These are phyloP conservation scores for Solanum pinnatisectum DNA, from an alignment of 257 asterid genomes.

Conservation along the genomic window DNA sequence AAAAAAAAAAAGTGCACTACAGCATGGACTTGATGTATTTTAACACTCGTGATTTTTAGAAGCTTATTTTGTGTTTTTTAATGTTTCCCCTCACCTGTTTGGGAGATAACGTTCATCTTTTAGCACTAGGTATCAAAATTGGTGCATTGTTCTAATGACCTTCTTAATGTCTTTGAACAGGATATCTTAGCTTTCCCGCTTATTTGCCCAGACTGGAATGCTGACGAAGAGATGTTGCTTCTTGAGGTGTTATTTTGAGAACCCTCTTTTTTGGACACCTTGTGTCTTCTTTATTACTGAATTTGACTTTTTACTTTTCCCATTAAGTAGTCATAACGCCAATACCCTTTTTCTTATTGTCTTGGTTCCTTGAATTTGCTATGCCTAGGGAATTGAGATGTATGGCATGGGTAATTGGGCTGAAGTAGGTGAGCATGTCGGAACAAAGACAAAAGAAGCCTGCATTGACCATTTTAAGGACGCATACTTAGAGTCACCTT, in stretches of 20 bases:
- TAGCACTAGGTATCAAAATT: not conserved
- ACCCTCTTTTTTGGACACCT: not conserved
- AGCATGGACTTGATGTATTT: not conserved
- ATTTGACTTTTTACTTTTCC: not conserved
- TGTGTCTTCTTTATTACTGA: not conserved
- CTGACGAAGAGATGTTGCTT: constrained; percentile 88
- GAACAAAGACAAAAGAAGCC: constrained; percentile 66
- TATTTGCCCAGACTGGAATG: constrained; percentile 83
- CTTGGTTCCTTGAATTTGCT: constrained; percentile 8
- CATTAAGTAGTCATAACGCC: not conserved
- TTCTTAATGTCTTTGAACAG: constrained; percentile 29
- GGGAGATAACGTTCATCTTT: not conserved
- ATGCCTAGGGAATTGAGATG: constrained; percentile 69
- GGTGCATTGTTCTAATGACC: constrained; percentile 2
- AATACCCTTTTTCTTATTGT: not conserved
- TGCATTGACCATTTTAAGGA: constrained; percentile 68
- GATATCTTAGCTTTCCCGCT: constrained; percentile 67
- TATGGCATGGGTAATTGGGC: constrained; percentile 94
- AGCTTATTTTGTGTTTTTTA: not conserved
- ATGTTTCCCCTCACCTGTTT: not conserved
- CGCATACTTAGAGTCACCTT: constrained; percentile 72
- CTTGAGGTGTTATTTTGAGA: constrained; percentile 46
- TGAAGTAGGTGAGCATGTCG: constrained; percentile 87
- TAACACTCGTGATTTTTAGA: not conserved
- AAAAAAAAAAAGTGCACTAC: not conserved